phyloP scores from a whole-genome alignment of 1,284 basidiomycete species.

The Puccinia brachypodii region DNA sequence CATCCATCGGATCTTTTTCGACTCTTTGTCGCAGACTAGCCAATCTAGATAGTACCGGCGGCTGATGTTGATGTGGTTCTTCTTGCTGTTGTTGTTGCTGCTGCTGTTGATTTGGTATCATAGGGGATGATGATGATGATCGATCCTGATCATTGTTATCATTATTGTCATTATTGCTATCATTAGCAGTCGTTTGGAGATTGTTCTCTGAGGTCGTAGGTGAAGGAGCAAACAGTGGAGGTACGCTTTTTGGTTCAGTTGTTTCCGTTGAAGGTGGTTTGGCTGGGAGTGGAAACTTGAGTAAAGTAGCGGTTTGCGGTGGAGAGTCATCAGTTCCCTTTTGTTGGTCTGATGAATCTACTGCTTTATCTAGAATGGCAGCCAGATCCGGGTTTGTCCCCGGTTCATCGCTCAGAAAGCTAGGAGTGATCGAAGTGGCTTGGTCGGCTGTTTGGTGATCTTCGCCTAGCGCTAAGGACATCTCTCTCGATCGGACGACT shows the following conservation, averaged over 20 bases:
- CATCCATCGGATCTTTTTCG: slow-evolving; percentile 65
- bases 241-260: not conserved
- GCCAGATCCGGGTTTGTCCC: too few relatives aligned
- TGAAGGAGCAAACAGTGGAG: slow-evolving; percentile 29
- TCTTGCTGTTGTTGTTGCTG: not conserved
- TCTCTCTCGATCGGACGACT: slow-evolving; percentile 20
- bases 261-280: slow-evolving; percentile 28
- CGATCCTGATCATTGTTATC: not conserved
- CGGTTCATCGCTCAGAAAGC: not conserved
- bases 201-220: slow-evolving; percentile 17
- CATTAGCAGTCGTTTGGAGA: too few relatives aligned
- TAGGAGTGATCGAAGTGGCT: not conserved
- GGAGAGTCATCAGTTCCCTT: not conserved
- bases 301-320: not conserved
- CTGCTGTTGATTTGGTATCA: not conserved
- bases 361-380: not conserved
- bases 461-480: slow-evolving; percentile 4
- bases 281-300: slow-evolving; percentile 35
- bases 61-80: not conserved
- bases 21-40: slow-evolving; percentile 54
- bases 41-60: slow-evolving; percentile 51
- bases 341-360: not conserved
- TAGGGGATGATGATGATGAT: not conserved
- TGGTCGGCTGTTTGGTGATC: not conserved
- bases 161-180: too few relatives aligned